These are phyloP conservation scores for Apophysomyces sp. DNA, from an alignment of 371 early-diverging fungal species.

Conservation along the genomic window DNA sequence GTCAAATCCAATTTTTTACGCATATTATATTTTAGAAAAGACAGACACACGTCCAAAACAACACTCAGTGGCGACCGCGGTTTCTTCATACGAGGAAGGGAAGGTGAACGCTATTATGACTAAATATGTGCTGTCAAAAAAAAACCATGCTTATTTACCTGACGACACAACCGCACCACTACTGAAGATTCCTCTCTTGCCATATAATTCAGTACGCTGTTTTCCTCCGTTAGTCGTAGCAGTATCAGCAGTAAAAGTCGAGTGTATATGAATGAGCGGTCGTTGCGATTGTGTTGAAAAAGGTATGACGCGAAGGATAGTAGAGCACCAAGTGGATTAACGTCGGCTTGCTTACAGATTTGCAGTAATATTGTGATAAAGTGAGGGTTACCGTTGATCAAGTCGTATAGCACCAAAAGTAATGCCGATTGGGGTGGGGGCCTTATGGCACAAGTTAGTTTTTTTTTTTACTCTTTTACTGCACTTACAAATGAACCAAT, in stretches of 20 bases:
- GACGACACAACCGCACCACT: conserved; percentile 33
- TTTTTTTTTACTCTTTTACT: conserved; percentile 5
- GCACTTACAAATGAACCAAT: conserved; percentile 37
- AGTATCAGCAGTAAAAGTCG: conserved; percentile 41
- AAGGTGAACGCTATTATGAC: conserved; percentile 38
- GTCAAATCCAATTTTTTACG: conserved; percentile 52
- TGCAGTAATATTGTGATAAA: conserved; percentile 9
- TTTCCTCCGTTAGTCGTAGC: conserved; percentile 42
- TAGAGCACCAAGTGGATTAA: conserved; percentile 25
- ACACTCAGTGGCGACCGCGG: conserved; percentile 39
- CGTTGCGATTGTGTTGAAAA: conserved; percentile 49
- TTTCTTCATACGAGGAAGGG: conserved; percentile 45
- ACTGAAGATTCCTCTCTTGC: conserved; percentile 15
- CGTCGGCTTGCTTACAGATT: conserved; percentile 10
- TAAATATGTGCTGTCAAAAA: not conserved
- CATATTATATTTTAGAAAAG: conserved; percentile 56
- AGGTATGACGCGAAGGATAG: conserved; percentile 52
- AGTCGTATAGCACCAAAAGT: conserved; percentile 46
- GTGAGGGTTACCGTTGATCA: conserved; percentile 42
- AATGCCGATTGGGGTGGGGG: conserved; percentile 47
- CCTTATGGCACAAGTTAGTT: conserved; percentile 13
- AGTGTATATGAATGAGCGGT: conserved; percentile 44
- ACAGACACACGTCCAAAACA: conserved; percentile 41
- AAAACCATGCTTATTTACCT: conserved; percentile 24
- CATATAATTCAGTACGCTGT: conserved; percentile 22